Conservation (phyloP, 2,329 filamentous ascomycete genomes). For the Elsinoe perseae region DNA sequence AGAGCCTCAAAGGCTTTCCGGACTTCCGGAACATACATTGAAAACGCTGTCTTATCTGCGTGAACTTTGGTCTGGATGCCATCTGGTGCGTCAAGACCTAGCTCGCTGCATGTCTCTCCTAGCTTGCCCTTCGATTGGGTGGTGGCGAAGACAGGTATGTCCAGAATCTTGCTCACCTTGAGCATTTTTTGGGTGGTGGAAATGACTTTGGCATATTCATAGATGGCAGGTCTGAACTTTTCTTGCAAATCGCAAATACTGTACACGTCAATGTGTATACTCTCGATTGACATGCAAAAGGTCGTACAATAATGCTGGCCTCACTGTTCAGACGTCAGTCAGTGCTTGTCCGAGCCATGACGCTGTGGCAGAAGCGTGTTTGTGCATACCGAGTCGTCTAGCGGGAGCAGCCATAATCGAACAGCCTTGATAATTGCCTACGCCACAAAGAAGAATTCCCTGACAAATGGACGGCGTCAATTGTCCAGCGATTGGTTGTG, state of each 20-base stretch:
- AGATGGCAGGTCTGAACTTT: constrained; percentile 76
- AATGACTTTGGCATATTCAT: constrained; percentile 71
- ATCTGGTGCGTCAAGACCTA: constrained; percentile 47
- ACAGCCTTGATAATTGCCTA: neutral
- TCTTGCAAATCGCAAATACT: constrained; percentile 95
- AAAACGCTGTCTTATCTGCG: constrained; percentile 83
- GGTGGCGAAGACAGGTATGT: constrained; percentile 74
- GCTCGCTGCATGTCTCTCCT: constrained; percentile 68
- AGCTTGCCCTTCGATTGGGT: constrained; percentile 76
- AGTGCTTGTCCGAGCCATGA: constrained; percentile 1
- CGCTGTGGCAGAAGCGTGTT: neutral
- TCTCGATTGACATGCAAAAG: neutral
- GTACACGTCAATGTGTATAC: constrained; percentile 10
- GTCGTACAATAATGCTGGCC: constrained; percentile 22
- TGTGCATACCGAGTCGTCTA: constrained; percentile 19
- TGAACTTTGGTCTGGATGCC: constrained; percentile 49
- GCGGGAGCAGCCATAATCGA: constrained; percentile 17
- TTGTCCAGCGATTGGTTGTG: constrained; percentile 2
- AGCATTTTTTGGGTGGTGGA: constrained; percentile 47
- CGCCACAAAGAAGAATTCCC: neutral
- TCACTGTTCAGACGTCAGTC: constrained; percentile 20
- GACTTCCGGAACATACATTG: constrained; percentile 71
- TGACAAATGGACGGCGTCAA: neutral
- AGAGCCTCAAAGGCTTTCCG: constrained; percentile 37
- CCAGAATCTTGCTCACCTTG: constrained; percentile 44